These are phyloP conservation scores for Limnanthes douglasii DNA, from an alignment of 345 rosid genomes.

Conservation along the genomic window DNA sequence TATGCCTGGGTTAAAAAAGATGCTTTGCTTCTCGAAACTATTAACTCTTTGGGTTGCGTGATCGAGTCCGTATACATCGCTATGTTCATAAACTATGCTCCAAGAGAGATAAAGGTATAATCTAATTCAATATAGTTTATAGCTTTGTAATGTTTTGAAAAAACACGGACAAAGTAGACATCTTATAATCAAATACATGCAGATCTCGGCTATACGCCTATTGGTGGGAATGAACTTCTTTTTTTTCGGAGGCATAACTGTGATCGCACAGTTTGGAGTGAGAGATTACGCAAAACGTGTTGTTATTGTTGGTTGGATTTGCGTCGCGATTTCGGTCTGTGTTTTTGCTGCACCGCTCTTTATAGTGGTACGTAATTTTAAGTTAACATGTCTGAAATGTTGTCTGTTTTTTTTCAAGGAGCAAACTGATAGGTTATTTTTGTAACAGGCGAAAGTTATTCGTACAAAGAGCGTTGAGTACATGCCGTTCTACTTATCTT, in stretches of 20 bases:
- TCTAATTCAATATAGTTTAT: too few relatives aligned
- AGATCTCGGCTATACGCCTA: conserved; percentile 44
- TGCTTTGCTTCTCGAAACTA: conserved; percentile 66
- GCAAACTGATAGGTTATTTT: too few relatives aligned
- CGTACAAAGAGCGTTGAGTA: conserved; percentile 76
- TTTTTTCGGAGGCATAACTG: conserved; percentile 26
- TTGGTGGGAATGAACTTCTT: conserved; percentile 39
- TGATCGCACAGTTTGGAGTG: conserved; percentile 25
- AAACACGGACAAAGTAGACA: neutral
- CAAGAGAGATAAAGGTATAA: conserved; percentile 34
- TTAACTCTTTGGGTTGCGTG: conserved; percentile 67
- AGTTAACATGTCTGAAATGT: neutral
- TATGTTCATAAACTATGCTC: conserved; percentile 45
- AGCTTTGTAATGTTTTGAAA: too few relatives aligned
- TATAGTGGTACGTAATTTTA: conserved; percentile 28
- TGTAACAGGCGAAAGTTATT: conserved; percentile 70
- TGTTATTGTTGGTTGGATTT: conserved; percentile 71
- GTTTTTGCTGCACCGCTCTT: conserved; percentile 80
- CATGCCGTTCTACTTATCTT: conserved; percentile 80
- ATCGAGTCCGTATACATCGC: conserved; percentile 51
- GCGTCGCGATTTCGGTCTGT: conserved; percentile 43
- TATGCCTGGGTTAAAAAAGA: conserved; percentile 49
- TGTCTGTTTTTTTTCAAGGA: neutral
- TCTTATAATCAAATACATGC: conserved; percentile 6
- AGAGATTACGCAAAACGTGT: conserved; percentile 6